Evolutionary conservation across 352 stramenopile genomes (phyloP), one percentile per base, ranked within the genome.

Genomic region (Salisapilia sapeloensis): DNA sequence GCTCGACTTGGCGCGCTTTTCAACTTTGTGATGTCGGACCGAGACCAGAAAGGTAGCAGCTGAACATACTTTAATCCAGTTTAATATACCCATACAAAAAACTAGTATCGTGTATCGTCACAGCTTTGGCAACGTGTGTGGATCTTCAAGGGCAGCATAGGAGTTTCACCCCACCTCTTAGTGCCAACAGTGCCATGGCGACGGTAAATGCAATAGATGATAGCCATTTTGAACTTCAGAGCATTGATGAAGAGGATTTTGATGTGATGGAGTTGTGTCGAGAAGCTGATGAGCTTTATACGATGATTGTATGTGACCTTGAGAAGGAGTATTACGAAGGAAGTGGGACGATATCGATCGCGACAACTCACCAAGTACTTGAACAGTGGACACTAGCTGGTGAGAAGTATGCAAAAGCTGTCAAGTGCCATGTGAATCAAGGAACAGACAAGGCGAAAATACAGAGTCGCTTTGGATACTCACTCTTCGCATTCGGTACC

Each of bases 281-380:
- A n/a, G 55, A 77, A 35, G 66, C 56, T 0, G 65, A 81, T 18
- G 65, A 76, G 20, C 71, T 78, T 18, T 81, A 75, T 24, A 42
- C 52, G 4, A 71, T 78, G 27, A 36, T 78, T 7, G 42, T 49
- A 0, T 46, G 48, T 22, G 60, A 79, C 24, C 38, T 76, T 6
- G 48, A 70, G 29, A 56, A 43, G 0, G 37, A 59, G n/a, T n/a
- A 30, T 8, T 23, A 50, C 15, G 31, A 55, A 12, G 51, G 63
- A 11, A 42, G 48, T 15, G 35, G 0, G 29, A 51, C 14, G 44
- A 75, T 37, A 25, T 33, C 5, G 30, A 17, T 46, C 2, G 46
- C 59, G 6, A 55, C 48, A 0, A 48, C 82, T 7, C 51, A 57
- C 9, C 58, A 76, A 30, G 69, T 83, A 44, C 45, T 80, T 12